Base-by-base conservation (phyloP, 1,139 yeast species). In the Zygotorulaspora mrakii region DNA sequence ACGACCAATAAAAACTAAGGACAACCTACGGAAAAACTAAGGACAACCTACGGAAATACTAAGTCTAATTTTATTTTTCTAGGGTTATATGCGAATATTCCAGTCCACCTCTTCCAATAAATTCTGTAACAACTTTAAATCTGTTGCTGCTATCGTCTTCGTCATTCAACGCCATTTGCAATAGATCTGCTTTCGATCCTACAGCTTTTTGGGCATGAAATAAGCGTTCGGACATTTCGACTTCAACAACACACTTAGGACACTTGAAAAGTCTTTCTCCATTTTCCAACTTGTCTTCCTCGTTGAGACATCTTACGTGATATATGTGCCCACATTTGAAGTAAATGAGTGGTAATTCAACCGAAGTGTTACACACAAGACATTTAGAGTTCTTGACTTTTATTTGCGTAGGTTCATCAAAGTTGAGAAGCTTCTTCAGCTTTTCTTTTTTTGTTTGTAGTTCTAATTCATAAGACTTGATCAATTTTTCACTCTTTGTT, bases 291-390 rank as follows among this genome's bases (percentile, higher is more conserved):
- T 46, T 37, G 12, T 48, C 49, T 32, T 62, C 68, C 21, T 79
- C 80, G 37, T 73, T 71, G 16, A 91, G 63, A 55, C 98, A 94
- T 37, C 85, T 70, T 51, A 83, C 87, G 59, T 91, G 98, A 57
- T 77, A 88, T 3, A 94, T 79, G 55, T 91, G 98, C 39, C 75
- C 75, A 65, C 98, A 91, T 46, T 80, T 77, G 67, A 89, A 94
- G 55, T 86, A 95, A 1, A 85, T 75, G 6, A 82, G 74, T 0
- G 97, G 97, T 39, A 82, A 71, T 45, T 87, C 95, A 22, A 91
- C 66, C 17, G 77, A 71, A 37, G 75, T 69, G 11, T 76, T 70
- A 59, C 98, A 94, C 5, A 80, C 72, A 13, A 80, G 69, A 60
- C 98, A 94, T 35, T 71, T 72, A 17, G 81, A 73, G 48, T 81